Percentiles rank a stretch among this genome's conserved stretches.
Conservation (phyloP, 164 flowering plant species). For the Annona squamosa region DNA sequence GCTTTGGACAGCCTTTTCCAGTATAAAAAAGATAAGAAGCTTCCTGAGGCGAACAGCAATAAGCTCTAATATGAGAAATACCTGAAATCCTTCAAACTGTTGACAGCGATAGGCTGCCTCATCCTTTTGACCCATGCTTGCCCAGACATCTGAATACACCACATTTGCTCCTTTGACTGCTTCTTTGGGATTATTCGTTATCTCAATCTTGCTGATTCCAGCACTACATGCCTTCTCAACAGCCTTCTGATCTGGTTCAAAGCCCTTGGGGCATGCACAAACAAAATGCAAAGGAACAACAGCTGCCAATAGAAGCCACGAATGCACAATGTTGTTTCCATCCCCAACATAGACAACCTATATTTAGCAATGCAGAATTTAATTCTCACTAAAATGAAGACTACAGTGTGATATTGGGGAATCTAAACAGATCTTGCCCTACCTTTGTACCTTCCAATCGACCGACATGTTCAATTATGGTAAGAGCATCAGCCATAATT, state of each 20-base stretch:
- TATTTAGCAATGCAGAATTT: constrained; percentile 9
- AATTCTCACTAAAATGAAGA: constrained; percentile 2
- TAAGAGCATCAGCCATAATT: constrained; percentile 99
- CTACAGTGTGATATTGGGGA: neutral
- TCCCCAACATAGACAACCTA: constrained; percentile 99
- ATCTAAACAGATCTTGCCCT: neutral
- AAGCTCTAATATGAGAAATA: constrained; percentile 13
- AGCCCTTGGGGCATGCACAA: constrained; percentile 92
- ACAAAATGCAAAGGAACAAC: constrained; percentile 89
- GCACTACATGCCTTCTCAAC: constrained; percentile 64
- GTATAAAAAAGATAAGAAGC: neutral
- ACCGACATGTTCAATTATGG: constrained; percentile 90
- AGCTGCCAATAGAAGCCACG: constrained; percentile 77
- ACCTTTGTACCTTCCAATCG: constrained; percentile 92
- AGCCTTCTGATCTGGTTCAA: constrained; percentile 80
- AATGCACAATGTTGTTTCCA: constrained; percentile 95
- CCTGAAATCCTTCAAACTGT: constrained; percentile 94
- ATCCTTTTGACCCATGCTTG: constrained; percentile 98
- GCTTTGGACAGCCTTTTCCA: neutral
- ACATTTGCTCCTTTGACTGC: constrained; percentile 94
- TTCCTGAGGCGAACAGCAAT: too few species aligned
- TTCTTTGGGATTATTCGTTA: constrained; percentile 81
- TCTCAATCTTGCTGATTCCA: constrained; percentile 85
- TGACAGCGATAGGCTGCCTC: constrained; percentile 84
- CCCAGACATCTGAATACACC: constrained; percentile 98